Evolutionary conservation across 345 rosid genomes (phyloP), one percentile per base, ranked within the genome.

Genomic region (Eucalyptus sp.): DNA sequence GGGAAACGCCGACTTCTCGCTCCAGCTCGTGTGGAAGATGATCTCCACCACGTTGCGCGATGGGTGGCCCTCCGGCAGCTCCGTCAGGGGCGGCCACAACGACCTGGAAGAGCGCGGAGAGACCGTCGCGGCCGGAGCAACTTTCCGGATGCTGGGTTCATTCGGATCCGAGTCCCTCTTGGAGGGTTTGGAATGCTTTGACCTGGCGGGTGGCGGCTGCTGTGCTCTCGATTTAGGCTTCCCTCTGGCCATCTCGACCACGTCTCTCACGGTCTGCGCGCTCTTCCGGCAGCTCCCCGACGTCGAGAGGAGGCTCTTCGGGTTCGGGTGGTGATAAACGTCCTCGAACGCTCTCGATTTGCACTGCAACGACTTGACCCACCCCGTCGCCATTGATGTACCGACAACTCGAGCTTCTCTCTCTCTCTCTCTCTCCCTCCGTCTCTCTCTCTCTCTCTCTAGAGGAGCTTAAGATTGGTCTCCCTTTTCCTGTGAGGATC

Each of bases 321-420:
- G 93, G 50, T 43, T 90, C 10, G 98, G 96, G 80, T 89, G 94
- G 90, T 92, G 93, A 88, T 92, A 91, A 89, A 97, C 99, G 92
- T 98, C 99, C 10, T 98, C 99, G 85, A 92, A 94, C 48, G 99
- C 99, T 90, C 96, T 94, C 2, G 99, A 97, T 90, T 95, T 98
- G 95, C 99, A 98, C 79, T 97, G 99, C 76, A 96, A 87, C 5
- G 99, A 97, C 89, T 97, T 98, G 85, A 98, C 95, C 99, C 99
- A 98, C 86, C 95, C 93, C 84, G 92, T 90, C 49, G 98, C 97
- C 99, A 96, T 97, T 54, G 51, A 60, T 44, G 9, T 9, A 48
- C 66, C 49, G 86, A 52, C 89, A 33, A 87, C 88, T n/a, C 27
- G 84, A 41, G 46, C 84, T 76, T 76, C 24, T 44, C 29, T 51